Evolutionary conservation across 2,329 filamentous ascomycete genomes (phyloP).

Genomic region (Botrytis aclada): DNA sequence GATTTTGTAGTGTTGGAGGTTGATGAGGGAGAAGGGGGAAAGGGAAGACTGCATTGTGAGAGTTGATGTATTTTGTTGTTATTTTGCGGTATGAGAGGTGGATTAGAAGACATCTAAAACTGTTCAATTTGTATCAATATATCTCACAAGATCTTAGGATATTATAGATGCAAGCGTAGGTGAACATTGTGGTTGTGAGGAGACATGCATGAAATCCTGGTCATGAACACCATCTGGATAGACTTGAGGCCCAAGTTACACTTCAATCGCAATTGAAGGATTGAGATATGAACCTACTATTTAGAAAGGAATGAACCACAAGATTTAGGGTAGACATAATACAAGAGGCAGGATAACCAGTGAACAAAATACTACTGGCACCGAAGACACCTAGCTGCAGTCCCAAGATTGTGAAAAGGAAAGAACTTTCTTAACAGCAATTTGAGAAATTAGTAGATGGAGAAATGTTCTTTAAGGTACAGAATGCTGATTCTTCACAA

Average conservation of each 20-base stretch:
- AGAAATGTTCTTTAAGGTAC: no score
- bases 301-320: no score
- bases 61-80: neutral
- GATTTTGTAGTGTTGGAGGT: neutral
- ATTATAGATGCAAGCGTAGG: neutral
- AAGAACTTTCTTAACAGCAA: no score
- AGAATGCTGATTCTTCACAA: no score
- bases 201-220: fast-evolving
- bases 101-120: neutral
- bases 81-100: neutral
- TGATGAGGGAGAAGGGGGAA: neutral
- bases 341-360: no score
- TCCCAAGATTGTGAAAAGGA: no score
- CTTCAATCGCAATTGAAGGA: fast-evolving
- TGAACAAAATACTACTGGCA: no score
- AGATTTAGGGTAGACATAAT: no score
- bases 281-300: neutral
- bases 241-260: neutral
- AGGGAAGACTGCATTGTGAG: neutral
- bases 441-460: no score
- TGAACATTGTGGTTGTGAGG: neutral
- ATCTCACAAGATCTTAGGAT: neutral
- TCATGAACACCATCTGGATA: neutral
- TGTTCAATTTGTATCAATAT: fast-evolving
- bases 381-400: no score